These are phyloP conservation scores for Phaeodactylum tricornutum DNA, from an alignment of 108 stramenopile genomes.

Conservation along the genomic window DNA sequence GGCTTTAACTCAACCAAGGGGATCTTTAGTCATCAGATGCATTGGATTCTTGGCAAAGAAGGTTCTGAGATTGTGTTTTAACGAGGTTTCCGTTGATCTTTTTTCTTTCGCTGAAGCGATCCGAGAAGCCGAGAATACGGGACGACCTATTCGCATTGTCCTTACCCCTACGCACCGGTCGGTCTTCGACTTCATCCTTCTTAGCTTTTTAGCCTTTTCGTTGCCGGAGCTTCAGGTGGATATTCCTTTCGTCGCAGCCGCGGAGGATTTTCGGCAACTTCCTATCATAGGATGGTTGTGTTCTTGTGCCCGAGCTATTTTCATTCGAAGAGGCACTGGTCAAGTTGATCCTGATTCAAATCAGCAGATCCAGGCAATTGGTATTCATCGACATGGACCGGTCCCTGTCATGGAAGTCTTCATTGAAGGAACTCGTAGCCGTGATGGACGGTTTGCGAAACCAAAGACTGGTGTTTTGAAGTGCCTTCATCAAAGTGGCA, in stretches of 20 bases:
- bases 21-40: constrained; percentile 41
- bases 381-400: constrained; percentile 10
- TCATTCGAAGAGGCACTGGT: constrained; percentile 47
- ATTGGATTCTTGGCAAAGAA: constrained; percentile 46
- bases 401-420: constrained; percentile 62
- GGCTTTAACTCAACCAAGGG: constrained; percentile 71
- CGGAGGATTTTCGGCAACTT: constrained; percentile 56
- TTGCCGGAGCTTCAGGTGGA: constrained; percentile 76
- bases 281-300: constrained; percentile 68
- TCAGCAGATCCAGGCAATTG: background rate
- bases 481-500: constrained; percentile 32
- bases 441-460: constrained; percentile 61
- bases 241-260: constrained; percentile 68
- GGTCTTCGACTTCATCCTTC: constrained; percentile 75
- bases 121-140: constrained; percentile 9
- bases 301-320: constrained; percentile 45
- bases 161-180: constrained; percentile 83
- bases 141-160: constrained; percentile 23
- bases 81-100: constrained; percentile 60
- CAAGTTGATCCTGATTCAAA: constrained; percentile 20
- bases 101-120: constrained; percentile 32
- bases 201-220: constrained; percentile 68
- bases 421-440: constrained; percentile 76
- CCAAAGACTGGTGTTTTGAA: constrained; percentile 80
- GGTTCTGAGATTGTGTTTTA: constrained; percentile 39